Evolutionary conservation across 305 asterid genomes (phyloP), one percentile per base, ranked within the genome.

Genomic region (Fraxinus sp.): DNA sequence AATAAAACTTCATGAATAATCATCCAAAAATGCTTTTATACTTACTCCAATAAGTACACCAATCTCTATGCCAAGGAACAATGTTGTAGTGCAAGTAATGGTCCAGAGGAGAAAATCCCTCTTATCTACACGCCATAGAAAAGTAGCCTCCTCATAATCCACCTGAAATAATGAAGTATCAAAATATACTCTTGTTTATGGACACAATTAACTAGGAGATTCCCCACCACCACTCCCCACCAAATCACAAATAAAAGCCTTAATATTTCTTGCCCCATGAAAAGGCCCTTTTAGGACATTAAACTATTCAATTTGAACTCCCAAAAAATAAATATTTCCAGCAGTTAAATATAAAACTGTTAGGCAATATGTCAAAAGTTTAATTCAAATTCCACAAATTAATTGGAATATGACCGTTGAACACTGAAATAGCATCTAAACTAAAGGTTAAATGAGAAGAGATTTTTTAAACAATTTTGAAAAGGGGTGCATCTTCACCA

Each of bases 1-100:
- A 59, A 59, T 59, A 59, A 20, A 59, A 62, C 75, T 78, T 49
- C 77, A 35, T 41, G 78, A 55, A 86, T 75, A 71, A 41, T 80
- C 81, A 68, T 78, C 37, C 46, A 78, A 20, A 33, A 68, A 78
- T 35, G 75, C 41, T 77, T 77, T 36, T 62, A 59, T 79, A 87
- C 98, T 91, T 88, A 94, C 99, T 59, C 98, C 99, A 88, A 93
- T 85, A 84, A 96, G 91, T 86, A 96, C 99, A 78, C 99, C 99
- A 76, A 96, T 93, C 92, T 96, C 99, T 84, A 96, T 96, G 81
- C 98, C 98, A 83, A 96, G 93, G 90, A 96, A 90, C 90, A 96
- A 91, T 85, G 99, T 96, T 71, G 92, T 83, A 16, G 74, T 39
- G 89, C 92, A 94, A 82, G 99, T 96, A 84, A 96, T 91, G 87